Base-by-base conservation (phyloP, 2,329 filamentous ascomycete genomes). In the Talaromyces atroroseus region DNA sequence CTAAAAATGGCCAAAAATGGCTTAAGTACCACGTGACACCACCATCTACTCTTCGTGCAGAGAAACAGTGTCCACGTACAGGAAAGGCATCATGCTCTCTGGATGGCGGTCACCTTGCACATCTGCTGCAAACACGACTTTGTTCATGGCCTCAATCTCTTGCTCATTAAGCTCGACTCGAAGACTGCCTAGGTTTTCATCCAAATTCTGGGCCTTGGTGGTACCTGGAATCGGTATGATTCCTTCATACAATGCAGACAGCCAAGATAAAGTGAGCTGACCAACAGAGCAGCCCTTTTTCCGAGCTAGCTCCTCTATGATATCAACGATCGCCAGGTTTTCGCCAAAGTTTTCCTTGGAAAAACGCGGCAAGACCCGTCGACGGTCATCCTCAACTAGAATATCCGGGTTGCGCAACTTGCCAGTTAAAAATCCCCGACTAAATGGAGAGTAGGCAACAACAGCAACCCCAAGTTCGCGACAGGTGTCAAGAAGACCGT, bases 191-290 rank as follows among this genome's bases (percentile, higher is more conserved):
- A 18, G 5, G 14, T 59, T 59, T 16, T 56, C 53, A 21, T 56
- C 57, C 11, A 59, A n/a, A 34, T 64, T 59, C n/a, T 53, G 47
- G 3, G 60, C 52, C n/a, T 57, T 62, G 32, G 61, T 64, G 6
- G 65, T 68, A 7, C 66, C 66, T 0, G 66, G 66, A 32, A 69
- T 68, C 2, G 66, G 65, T 23, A 69, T 62, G 34, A 68, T 63
- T 44, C 66, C 64, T 4, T 59, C 34, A 2, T 81, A 82, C 62
- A 87, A 83, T 3, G 78, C 78, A 60, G 85, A 63, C 56, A 88
- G 62, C 84, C 85, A 88, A 0, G 84, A 84, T 26, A 88, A 72
- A 1, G 82, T 79, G 32, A 89, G 65, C 65, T 89, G 80, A 1
- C 75, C 76, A 0, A 82, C 62, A 0, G 84, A 84, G 47, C 74